Conservation (phyloP, 2,329 filamentous ascomycete species). For the Fusarium oligoseptatum region DNA sequence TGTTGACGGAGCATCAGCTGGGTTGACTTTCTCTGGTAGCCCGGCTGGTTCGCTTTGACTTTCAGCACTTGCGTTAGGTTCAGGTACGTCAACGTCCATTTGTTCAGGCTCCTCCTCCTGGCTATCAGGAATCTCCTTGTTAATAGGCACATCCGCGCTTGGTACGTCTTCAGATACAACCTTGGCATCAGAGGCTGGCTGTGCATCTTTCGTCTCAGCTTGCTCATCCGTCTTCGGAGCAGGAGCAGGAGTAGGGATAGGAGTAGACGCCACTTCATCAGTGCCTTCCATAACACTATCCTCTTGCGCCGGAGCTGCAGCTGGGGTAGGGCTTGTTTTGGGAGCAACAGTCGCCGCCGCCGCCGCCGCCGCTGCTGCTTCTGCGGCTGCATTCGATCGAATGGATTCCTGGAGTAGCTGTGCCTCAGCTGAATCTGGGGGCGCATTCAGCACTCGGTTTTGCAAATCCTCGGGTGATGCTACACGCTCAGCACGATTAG, state of each 20-base stretch:
- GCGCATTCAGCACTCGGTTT: conserved; percentile 37
- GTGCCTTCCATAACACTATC: conserved; percentile 18
- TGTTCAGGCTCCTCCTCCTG: conserved; percentile 49
- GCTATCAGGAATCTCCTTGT: conserved; percentile 53
- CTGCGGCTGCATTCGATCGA: conserved; percentile 44
- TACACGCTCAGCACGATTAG: conserved; percentile 15
- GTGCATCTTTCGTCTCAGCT: conserved; percentile 4
- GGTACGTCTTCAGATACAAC: conserved; percentile 2
- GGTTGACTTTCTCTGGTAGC: conserved; percentile 22
- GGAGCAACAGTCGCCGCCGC: conserved; percentile 2
- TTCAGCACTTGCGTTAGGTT: conserved; percentile 33
- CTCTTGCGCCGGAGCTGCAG: conserved; percentile 5
- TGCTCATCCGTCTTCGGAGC: neutral
- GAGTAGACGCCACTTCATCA: neutral
- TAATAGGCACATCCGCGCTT: neutral
- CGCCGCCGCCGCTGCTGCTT: conserved; percentile 12
- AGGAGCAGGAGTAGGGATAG: neutral
- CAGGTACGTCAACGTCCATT: conserved; percentile 54
- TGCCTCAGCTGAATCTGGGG: conserved; percentile 55
- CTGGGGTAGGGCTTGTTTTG: conserved; percentile 8
- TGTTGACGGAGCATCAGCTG: conserved; percentile 24
- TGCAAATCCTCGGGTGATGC: conserved; percentile 37
- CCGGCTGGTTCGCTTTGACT: conserved; percentile 10
- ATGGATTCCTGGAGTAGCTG: conserved; percentile 61
- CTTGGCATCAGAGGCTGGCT: neutral